phyloP scores from a whole-genome alignment of 2,329 filamentous ascomycete species.

The Monosporascus sp. region DNA sequence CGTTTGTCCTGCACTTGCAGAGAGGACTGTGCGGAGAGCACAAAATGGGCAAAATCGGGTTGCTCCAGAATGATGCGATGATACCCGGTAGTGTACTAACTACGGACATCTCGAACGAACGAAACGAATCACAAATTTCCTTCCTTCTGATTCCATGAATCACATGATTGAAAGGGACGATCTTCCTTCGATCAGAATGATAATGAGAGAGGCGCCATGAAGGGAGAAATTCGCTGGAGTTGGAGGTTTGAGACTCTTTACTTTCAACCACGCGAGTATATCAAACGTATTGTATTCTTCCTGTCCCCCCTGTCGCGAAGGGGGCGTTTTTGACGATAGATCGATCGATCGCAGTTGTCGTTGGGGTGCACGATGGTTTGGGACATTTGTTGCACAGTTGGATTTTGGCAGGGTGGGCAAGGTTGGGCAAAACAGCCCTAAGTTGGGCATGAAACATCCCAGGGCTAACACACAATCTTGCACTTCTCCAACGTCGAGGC shows the following conservation, averaged over 20 bases:
- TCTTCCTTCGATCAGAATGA: conserved; percentile 1
- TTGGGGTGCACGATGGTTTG: conserved; percentile 6
- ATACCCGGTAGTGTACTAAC: conserved; percentile 10
- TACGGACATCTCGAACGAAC: conserved; percentile 12
- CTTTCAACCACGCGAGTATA: not conserved
- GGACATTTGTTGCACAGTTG: not conserved
- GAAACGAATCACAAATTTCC: conserved; percentile 20
- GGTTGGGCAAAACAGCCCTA: not conserved
- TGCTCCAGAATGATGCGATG: not conserved
- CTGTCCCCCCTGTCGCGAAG: conserved; percentile 3
- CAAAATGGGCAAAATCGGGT: not conserved
- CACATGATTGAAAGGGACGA: conserved; percentile 6
- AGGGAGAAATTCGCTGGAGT: not conserved
- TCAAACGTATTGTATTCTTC: conserved; percentile 11
- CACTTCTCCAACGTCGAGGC: not conserved
- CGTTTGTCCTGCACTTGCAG: conserved; percentile 12
- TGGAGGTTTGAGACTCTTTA: not conserved
- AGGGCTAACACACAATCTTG: not conserved
- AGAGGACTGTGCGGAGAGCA: not conserved
- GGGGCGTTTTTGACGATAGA: conserved; percentile 9
- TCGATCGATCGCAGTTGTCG: conserved; percentile 5
- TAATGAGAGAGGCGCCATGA: not conserved
- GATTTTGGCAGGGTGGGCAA: not conserved
- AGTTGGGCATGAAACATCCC: not conserved
- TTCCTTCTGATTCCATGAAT: conserved; percentile 6